A percentile compares a stretch with the other conserved stretches of the same genome.
phyloP scores from a whole-genome alignment of 805 yeast species.

The Myxozyma mucilagina region DNA sequence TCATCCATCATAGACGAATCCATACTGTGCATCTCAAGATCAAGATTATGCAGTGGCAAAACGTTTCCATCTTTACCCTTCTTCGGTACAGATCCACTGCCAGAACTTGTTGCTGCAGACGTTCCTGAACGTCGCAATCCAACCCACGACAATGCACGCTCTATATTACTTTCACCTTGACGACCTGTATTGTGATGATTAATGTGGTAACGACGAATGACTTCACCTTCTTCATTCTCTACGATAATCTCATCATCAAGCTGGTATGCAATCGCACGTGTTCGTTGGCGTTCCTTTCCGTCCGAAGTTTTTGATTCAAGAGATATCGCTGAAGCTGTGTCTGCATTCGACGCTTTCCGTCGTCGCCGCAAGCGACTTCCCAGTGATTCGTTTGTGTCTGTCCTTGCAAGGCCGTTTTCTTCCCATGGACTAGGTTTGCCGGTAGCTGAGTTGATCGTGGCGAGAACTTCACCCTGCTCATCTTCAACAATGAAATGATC shows the following conservation, averaged over 20 bases:
- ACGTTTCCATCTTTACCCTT: not conserved
- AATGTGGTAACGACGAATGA: conserved; percentile 76
- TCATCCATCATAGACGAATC: conserved; percentile 6
- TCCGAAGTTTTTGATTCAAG: not conserved
- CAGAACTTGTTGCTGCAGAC: not conserved
- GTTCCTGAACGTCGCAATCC: conserved; percentile 47
- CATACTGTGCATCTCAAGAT: conserved; percentile 25
- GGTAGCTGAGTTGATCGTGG: conserved; percentile 39
- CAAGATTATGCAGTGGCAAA: not conserved
- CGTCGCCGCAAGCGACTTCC: not conserved
- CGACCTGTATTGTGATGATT: conserved; percentile 51
- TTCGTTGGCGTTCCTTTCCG: conserved; percentile 17
- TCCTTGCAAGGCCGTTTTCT: not conserved
- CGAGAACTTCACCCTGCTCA: conserved; percentile 74
- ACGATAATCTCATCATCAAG: conserved; percentile 75
- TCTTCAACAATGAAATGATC: conserved; percentile 72
- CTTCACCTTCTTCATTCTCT: conserved; percentile 91
- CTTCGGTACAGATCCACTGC: not conserved
- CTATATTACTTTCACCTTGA: conserved; percentile 19
- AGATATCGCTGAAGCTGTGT: not conserved
- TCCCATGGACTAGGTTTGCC: conserved; percentile 21
- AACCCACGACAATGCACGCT: conserved; percentile 55
- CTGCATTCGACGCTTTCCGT: not conserved
- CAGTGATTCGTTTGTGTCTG: not conserved
- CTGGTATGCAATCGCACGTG: conserved; percentile 68